Base-by-base conservation (phyloP, 73 alveolate genomes). In the Paramecium octaurelia region DNA sequence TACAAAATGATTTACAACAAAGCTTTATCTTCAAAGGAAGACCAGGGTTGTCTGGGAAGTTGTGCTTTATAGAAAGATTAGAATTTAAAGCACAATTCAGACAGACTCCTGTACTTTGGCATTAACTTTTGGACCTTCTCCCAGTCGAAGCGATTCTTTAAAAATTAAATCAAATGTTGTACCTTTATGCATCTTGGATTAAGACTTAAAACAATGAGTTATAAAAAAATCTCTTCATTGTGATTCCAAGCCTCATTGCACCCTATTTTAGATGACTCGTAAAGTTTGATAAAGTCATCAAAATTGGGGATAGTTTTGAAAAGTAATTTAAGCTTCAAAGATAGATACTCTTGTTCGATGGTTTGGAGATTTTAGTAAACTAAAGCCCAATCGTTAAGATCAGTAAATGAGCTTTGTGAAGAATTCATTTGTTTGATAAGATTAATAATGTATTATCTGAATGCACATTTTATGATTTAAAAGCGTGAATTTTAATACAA, bases 1-100 rank as follows among this genome's bases (percentile, higher is more conserved):
- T 73, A 73, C 87, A 40, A 36, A 35, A 73, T 73, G 34, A 73
- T 73, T 20, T 73, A 20, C n/a, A 35, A 36, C 59, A 73, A 73
- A 36, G 87, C 40, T 40, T 73, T 36, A 73, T 73, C 87, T 43
- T 73, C 87, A 73, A 73, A 73, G 11, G 87, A 73, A 38, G 87
- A 73, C 87, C 87, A 73, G 57, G 87, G 87, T 21, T 34, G 18
- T 73, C 87, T 34, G 16, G 87, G 60, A 20, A 73, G 59, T 73
- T 35, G 64, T 34, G 60, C 57, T 40, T 73, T 73, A 73, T 73
- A 73, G 59, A 73, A 73, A 73, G 87, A 73, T 73, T 73, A 73
- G 68, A 73, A 73, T 73, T 73, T 73, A 40, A 73, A 73, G 87
- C 59, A 73, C 68, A 73, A 73, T 24, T 73, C 87, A 2, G 57